These are phyloP conservation scores for Actinidia arguta DNA, from an alignment of 179 eudicot species.

Conservation along the genomic window DNA sequence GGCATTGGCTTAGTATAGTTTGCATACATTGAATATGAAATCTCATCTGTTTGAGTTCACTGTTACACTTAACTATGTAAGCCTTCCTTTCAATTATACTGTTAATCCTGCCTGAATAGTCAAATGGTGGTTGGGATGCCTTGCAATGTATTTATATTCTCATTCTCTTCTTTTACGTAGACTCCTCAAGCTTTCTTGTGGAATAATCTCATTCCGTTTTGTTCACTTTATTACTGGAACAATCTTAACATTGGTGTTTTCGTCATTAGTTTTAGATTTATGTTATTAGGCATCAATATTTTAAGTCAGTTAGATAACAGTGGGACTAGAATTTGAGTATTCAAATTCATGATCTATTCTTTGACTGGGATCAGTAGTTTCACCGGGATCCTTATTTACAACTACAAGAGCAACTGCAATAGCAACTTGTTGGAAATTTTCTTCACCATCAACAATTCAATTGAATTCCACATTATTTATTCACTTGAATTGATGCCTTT, in stretches of 20 bases:
- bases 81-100: background rate
- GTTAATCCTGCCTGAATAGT: background rate
- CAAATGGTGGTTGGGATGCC: background rate
- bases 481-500: background rate
- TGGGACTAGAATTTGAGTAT: background rate
- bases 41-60: background rate
- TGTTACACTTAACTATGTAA: background rate
- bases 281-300: background rate
- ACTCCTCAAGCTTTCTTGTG: background rate
- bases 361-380: background rate
- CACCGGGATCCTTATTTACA: background rate
- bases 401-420: background rate
- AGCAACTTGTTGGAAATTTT: background rate
- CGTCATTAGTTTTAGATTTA: background rate
- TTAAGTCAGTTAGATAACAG: background rate
- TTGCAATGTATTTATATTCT: background rate
- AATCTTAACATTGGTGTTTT: background rate
- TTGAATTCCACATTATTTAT: background rate
- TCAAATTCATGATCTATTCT: background rate
- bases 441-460: background rate
- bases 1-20: background rate
- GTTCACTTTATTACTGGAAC: background rate
- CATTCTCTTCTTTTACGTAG: background rate
- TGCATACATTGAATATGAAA: background rate
- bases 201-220: background rate